phyloP scores from a whole-genome alignment of 2,329 filamentous ascomycete species.

The Lasiodiplodia citricola region DNA sequence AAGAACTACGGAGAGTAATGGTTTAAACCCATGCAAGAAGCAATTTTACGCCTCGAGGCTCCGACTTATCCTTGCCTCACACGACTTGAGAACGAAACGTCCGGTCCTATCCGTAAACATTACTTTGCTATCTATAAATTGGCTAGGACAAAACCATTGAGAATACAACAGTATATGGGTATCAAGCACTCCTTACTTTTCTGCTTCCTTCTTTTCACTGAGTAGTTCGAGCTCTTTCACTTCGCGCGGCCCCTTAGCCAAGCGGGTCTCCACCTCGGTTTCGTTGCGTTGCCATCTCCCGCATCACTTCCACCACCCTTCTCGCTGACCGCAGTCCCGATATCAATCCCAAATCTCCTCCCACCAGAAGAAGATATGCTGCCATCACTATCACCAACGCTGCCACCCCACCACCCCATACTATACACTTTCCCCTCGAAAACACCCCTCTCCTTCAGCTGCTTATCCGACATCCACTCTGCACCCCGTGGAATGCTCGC shows the following conservation, averaged over 20 bases:
- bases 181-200: not conserved
- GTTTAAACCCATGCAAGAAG: too few relatives aligned
- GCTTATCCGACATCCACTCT: not conserved
- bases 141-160: not conserved
- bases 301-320: not conserved
- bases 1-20: too few relatives aligned
- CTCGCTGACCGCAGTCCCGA: not conserved
- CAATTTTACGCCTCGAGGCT: too few relatives aligned
- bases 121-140: not conserved
- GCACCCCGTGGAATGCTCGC: not conserved
- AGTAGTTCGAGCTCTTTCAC: not conserved
- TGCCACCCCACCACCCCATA: slow-evolving; percentile 9
- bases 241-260: not conserved
- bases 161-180: not conserved
- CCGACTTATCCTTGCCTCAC: too few relatives aligned
- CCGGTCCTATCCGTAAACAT: too few relatives aligned
- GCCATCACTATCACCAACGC: not conserved
- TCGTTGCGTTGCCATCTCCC: not conserved
- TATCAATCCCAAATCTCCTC: slow-evolving; percentile 12
- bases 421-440: slow-evolving; percentile 1
- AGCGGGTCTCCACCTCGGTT: slow-evolving; percentile 5
- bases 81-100: too few relatives aligned
- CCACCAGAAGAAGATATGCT: not conserved
- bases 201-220: not conserved
- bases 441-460: not conserved